Percentiles rank a stretch among this genome's conserved stretches.
Conservation (phyloP, 2,329 filamentous ascomycete species). For the Aspergillus carbonarius region DNA sequence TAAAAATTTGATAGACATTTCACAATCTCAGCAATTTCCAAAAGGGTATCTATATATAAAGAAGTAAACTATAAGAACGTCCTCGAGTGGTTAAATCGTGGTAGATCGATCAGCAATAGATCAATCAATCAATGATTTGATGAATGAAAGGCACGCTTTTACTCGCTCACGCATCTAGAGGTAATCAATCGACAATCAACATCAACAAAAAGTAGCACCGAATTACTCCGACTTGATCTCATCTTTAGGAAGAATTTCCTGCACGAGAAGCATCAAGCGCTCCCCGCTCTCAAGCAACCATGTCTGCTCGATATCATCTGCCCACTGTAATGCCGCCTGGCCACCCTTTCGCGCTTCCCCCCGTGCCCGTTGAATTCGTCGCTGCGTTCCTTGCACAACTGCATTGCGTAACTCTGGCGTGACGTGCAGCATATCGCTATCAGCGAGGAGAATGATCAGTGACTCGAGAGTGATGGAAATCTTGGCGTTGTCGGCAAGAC, state of each 20-base stretch:
- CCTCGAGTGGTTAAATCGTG: too few species aligned
- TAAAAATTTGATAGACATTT: too few species aligned
- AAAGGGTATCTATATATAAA: too few species aligned
- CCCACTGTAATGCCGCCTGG: conserved; percentile 14
- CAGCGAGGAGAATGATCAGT: conserved; percentile 56
- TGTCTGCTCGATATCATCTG: conserved; percentile 36
- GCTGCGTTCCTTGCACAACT: conserved; percentile 54
- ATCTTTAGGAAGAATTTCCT: conserved; percentile 26
- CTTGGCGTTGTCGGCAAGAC: conserved; percentile 68
- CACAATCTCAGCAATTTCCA: too few species aligned
- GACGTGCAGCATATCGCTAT: conserved; percentile 32
- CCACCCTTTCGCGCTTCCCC: conserved; percentile 47
- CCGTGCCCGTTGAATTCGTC: conserved; percentile 48
- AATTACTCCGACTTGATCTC: neutral
- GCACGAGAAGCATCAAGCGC: conserved; percentile 38
- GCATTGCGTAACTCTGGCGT: conserved; percentile 43
- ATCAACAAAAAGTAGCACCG: neutral
- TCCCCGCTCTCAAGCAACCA: conserved; percentile 45
- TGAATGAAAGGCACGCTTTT: too few species aligned
- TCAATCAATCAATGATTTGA: too few species aligned
- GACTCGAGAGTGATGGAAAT: conserved; percentile 68
- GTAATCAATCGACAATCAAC: neutral
- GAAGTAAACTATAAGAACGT: too few species aligned
- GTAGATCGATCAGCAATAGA: too few species aligned
- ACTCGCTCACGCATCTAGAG: too few species aligned